Percentiles rank a stretch among this genome's conserved stretches.
phyloP scores from a whole-genome alignment of 2,329 filamentous ascomycete genomes.

The Colletotrichum limetticola region DNA sequence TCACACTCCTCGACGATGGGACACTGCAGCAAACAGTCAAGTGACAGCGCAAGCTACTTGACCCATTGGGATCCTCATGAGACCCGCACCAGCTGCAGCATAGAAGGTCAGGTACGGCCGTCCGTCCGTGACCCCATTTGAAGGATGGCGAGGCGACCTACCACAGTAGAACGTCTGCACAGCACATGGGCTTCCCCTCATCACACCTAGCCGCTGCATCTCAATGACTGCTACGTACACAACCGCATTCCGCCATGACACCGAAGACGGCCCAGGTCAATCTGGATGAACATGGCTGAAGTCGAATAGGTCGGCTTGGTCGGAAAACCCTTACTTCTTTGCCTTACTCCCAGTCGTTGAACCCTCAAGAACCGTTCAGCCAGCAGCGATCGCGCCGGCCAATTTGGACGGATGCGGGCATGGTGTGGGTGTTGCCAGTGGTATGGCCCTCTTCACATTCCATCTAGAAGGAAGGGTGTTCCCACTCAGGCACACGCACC shows the following conservation, averaged over 20 bases:
- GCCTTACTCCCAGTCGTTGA: neutral
- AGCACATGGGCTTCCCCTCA: conserved; percentile 5
- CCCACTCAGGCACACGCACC: conserved; percentile 26
- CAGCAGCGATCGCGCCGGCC: neutral
- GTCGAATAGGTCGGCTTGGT: neutral
- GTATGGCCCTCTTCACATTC: conserved; percentile 1
- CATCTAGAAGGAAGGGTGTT: neutral
- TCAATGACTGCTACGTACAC: neutral
- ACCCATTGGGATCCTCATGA: conserved; percentile 19
- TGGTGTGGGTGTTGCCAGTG: neutral
- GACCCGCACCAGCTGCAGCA: conserved; percentile 29
- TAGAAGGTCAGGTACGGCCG: conserved; percentile 21
- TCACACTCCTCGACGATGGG: neutral
- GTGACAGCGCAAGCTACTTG: conserved; percentile 29
- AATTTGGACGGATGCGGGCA: conserved; percentile 3
- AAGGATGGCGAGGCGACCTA: conserved; percentile 14
- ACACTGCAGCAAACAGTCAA: conserved; percentile 18
- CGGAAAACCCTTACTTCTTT: neutral
- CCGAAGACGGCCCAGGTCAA: neutral
- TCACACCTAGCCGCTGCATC: neutral
- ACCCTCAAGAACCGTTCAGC: neutral
- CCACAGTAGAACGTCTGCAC: neutral
- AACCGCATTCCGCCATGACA: conserved; percentile 9
- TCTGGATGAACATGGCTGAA: neutral
- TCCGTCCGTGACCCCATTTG: conserved; percentile 15